These are phyloP conservation scores for Breviolum minutum DNA, from an alignment of 73 alveolate genomes.

Conservation along the genomic window DNA sequence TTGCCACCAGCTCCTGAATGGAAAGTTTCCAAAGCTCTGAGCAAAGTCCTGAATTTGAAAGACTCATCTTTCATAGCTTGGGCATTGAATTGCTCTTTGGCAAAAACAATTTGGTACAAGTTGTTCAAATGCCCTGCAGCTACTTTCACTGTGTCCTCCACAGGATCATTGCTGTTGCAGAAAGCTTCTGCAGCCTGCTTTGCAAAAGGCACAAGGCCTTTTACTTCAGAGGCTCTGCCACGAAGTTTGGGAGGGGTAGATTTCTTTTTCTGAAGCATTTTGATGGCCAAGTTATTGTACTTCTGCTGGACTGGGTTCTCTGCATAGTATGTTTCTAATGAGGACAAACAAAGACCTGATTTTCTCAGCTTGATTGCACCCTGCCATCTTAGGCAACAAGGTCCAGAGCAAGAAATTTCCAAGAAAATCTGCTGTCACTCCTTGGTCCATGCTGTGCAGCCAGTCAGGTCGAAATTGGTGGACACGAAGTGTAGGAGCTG, in stretches of 20 bases:
- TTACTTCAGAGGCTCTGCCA: slow-evolving; percentile 28
- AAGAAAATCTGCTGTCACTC: neutral
- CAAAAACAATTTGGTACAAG: neutral
- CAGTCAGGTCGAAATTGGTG: neutral
- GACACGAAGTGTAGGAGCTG: no score
- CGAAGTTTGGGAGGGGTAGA: neutral
- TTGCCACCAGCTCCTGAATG: neutral
- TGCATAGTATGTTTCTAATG: neutral
- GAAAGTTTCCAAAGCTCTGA: neutral
- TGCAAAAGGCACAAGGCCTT: slow-evolving; percentile 15
- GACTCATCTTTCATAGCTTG: neutral
- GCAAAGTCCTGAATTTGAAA: neutral
- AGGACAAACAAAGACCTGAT: neutral
- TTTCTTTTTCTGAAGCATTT: neutral
- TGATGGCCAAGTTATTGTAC: neutral
- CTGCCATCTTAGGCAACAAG: no score
- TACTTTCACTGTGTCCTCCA: neutral
- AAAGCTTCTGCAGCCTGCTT: neutral
- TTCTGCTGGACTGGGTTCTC: neutral
- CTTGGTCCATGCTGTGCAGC: slow-evolving; percentile 31
- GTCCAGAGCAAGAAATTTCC: neutral
- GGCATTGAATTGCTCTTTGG: neutral
- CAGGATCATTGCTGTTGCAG: neutral
- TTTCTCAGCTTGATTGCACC: neutral
- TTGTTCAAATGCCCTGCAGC: neutral